phyloP scores from a whole-genome alignment of 331 rosid species.

The Erythrophleum ivorense region DNA sequence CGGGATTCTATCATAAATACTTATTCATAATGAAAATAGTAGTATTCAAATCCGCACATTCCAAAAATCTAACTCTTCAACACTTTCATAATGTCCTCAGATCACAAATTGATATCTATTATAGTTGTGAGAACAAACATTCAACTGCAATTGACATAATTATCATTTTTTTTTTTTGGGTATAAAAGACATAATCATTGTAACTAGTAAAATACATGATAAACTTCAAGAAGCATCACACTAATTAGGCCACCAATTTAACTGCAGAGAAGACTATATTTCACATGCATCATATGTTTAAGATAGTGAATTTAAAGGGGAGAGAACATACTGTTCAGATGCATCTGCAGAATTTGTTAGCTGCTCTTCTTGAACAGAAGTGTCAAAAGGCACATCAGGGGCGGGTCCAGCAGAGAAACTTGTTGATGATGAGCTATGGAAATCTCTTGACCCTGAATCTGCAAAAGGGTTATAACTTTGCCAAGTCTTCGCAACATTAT shows the following conservation, averaged over 20 bases:
- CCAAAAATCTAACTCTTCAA: not conserved
- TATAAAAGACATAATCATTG: not conserved
- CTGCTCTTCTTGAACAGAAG: conserved; percentile 71
- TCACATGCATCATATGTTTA: not conserved
- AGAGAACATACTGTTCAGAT: conserved; percentile 66
- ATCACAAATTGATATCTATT: not conserved
- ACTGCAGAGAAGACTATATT: not conserved
- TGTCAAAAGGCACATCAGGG: conserved; percentile 73
- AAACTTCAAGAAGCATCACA: not conserved
- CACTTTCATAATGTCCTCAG: not conserved
- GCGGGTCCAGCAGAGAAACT: conserved; percentile 70
- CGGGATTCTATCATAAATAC: not conserved
- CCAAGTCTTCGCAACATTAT: conserved; percentile 65
- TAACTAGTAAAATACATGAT: not conserved
- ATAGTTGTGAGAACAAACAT: not conserved
- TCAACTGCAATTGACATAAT: not conserved
- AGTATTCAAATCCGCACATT: not conserved
- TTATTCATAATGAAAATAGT: not conserved
- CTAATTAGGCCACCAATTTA: not conserved
- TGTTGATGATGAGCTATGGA: conserved; percentile 61
- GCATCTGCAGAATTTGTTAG: conserved; percentile 64
- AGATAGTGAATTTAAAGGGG: not conserved
- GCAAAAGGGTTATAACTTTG: conserved; percentile 36
- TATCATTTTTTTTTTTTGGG: not conserved
- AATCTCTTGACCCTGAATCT: conserved; percentile 60